Evolutionary conservation across 2,329 filamentous ascomycete species (phyloP), one percentile per base, ranked within the genome.

Genomic region (Sporothrix sp.): DNA sequence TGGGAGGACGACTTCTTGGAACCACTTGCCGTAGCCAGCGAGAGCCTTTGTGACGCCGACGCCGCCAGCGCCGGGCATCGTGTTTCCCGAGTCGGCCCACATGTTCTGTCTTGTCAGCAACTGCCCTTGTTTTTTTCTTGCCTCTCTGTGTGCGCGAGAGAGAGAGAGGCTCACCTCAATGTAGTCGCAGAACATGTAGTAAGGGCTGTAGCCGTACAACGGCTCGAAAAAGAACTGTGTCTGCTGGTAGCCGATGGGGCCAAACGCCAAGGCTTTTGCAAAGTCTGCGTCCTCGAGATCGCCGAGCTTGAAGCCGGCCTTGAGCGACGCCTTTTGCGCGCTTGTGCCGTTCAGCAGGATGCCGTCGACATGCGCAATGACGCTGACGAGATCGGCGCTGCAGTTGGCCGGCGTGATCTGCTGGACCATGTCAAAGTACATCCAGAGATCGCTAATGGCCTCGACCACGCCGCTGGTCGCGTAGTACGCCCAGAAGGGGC

Each of bases 211-310:
- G 58, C 73, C 61, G 9, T 64, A 67, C 53, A 66, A 68, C 55
- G 74, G 72, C 56, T 67, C 66, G 49, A 48, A 23, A 33, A 45
- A 59, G 37, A 56, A 54, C 42, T 58, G 55, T 7, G 50, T 51
- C 16, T 64, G 64, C 60, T 82, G 79, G 75, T 76, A 81, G 3
- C 70, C 59, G 68, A 72, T 79, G 0, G 78, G 78, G 0, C 76
- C 79, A 39, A 72, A 72, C 57, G 75, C 66, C 25, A 81, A 64
- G 0, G 72, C 72, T 47, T 45, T 38, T 30, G 49, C 73, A 67
- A 66, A 75, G 48, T 73, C 71, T 8, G 69, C 63, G 65, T 71
- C 68, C 58, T 65, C 56, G 16, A 79, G 54, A 21, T 61, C 65
- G 4, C 63, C 64, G 3, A 79, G 64, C 30, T 65, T 63, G 54